Conservation (phyloP, 148 eudicot species). For the Silene conica region DNA sequence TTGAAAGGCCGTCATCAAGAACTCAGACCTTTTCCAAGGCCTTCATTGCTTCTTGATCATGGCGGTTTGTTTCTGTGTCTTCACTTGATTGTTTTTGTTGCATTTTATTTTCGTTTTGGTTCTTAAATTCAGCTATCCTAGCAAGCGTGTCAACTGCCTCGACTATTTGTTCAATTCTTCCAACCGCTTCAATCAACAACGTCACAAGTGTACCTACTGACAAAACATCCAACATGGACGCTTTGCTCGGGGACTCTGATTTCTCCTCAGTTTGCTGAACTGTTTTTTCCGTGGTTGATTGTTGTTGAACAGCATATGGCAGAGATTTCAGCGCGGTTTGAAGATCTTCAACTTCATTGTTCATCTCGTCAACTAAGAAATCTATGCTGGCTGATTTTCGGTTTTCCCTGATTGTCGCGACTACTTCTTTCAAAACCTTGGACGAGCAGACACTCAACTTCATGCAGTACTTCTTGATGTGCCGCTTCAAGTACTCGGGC, state of each 20-base stretch:
- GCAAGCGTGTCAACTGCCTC: constrained; percentile 53
- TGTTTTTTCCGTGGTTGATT: constrained; percentile 5
- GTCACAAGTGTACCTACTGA: constrained; percentile 62
- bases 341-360: constrained; percentile 54
- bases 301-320: constrained; percentile 23
- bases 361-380: constrained; percentile 50
- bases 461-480: constrained; percentile 42
- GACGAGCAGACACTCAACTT: constrained; percentile 50
- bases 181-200: constrained; percentile 59
- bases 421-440: constrained; percentile 55
- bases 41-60: constrained; percentile 33
- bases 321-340: constrained; percentile 50
- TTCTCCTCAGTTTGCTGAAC: constrained; percentile 12
- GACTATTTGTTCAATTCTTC: constrained; percentile 55
- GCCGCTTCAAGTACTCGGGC: constrained; percentile 51
- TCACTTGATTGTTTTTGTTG: constrained; percentile 30
- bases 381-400: constrained; percentile 48
- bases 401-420: constrained; percentile 42
- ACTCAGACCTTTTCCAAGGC: constrained; percentile 36
- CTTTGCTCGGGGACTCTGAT: constrained; percentile 1
- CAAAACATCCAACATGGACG: constrained; percentile 52
- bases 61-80: constrained; percentile 18
- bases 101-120: constrained; percentile 28
- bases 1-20: constrained; percentile 28
- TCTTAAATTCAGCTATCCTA: constrained; percentile 49